Conservation (phyloP, 805 yeast genomes). For the Clavispora santaluciae region DNA sequence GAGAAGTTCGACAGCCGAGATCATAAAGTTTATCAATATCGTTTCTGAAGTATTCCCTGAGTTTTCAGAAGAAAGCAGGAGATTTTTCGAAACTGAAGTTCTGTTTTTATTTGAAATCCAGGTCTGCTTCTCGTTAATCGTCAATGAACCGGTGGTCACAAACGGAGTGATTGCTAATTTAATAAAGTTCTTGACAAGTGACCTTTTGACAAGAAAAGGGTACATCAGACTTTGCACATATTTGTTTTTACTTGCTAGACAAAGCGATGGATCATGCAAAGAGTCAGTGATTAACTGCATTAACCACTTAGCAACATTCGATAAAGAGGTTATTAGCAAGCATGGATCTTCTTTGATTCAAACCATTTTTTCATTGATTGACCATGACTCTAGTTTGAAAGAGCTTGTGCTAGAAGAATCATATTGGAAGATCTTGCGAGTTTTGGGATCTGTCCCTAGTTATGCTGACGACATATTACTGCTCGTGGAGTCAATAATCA, state of each 20-base stretch:
- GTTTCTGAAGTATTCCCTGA: constrained; percentile 27
- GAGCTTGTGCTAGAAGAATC: constrained; percentile 31
- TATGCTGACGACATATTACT: constrained; percentile 42
- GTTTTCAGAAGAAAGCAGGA: constrained; percentile 22
- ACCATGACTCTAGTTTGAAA: constrained; percentile 36
- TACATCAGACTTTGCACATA: constrained; percentile 47
- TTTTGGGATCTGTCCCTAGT: constrained; percentile 41
- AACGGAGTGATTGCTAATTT: constrained; percentile 13
- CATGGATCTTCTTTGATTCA: constrained; percentile 41
- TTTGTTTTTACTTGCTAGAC: constrained; percentile 43
- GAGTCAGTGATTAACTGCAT: constrained; percentile 15
- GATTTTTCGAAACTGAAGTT: constrained; percentile 43
- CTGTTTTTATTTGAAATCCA: constrained; percentile 45
- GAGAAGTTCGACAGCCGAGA: constrained; percentile 28
- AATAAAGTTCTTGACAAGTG: constrained; percentile 8
- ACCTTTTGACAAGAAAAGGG: constrained; percentile 25
- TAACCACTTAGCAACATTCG: constrained; percentile 19
- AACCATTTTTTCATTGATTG: constrained; percentile 47
- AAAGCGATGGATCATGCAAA: constrained; percentile 16
- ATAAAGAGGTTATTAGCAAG: constrained; percentile 41
- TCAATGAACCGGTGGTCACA: constrained; percentile 21
- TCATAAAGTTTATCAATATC: constrained; percentile 32
- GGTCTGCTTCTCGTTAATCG: constrained; percentile 32
- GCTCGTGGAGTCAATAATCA: constrained; percentile 42
- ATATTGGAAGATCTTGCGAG: constrained; percentile 53